phyloP scores from a whole-genome alignment of 1,284 basidiomycete species.

The Pholiota adiposa region DNA sequence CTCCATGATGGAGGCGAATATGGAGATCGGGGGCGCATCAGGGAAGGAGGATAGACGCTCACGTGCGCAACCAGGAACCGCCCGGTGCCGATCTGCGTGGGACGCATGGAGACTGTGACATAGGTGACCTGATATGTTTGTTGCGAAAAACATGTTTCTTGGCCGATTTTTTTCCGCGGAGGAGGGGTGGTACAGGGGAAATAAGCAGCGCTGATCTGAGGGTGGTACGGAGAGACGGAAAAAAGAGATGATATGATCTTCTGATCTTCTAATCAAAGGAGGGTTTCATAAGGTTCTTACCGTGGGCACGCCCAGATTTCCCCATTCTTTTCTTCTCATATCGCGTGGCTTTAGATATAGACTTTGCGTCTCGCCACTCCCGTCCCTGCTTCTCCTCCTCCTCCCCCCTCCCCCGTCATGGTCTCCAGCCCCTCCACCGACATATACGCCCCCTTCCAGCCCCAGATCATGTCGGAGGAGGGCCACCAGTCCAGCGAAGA shows the following conservation, averaged over 20 bases:
- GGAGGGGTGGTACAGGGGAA: background rate
- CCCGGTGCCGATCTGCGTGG: conserved; percentile 24
- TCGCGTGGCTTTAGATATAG: conserved; percentile 36
- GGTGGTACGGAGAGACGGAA: conserved; percentile 12
- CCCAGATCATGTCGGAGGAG: conserved; percentile 57
- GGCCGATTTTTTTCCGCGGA: conserved; percentile 3
- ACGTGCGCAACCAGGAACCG: conserved; percentile 26
- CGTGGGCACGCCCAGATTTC: conserved; percentile 36
- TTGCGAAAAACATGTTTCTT: background rate
- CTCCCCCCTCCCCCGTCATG: conserved; percentile 39
- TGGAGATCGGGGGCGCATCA: conserved; percentile 1
- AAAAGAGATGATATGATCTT: conserved; percentile 26
- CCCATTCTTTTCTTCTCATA: conserved; percentile 34
- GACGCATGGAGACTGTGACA: conserved; percentile 15
- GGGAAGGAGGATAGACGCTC: background rate
- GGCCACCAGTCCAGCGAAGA: conserved; percentile 72
- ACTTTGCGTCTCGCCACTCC: conserved; percentile 26
- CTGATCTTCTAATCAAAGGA: conserved; percentile 37
- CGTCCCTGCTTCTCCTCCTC: conserved; percentile 25
- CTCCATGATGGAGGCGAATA: background rate
- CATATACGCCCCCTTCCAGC: conserved; percentile 59
- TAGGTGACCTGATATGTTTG: conserved; percentile 11
- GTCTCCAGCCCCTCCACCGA: conserved; percentile 56
- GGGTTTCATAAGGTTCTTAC: conserved; percentile 34
- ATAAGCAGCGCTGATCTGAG: conserved; percentile 10